These are phyloP conservation scores for Solanum corneliomulleri DNA, from an alignment of 257 asterid species.

Conservation along the genomic window DNA sequence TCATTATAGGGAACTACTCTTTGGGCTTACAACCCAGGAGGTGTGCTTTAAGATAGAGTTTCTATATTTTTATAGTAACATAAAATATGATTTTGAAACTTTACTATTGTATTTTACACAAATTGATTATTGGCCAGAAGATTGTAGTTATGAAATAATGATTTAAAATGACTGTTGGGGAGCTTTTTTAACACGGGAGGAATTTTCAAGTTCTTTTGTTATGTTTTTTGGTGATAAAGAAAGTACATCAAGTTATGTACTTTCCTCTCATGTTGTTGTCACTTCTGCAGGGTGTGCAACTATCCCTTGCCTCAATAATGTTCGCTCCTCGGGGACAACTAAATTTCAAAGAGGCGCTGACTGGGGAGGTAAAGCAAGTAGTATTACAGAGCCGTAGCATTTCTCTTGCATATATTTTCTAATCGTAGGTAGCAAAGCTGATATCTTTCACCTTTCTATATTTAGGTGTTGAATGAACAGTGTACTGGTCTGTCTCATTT, in stretches of 20 bases:
- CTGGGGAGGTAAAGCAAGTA: conserved; percentile 28
- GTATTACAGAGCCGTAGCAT: not conserved
- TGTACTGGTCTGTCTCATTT: conserved; percentile 59
- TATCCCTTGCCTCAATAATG: conserved; percentile 73
- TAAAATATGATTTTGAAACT: not conserved
- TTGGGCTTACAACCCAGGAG: too few relatives aligned
- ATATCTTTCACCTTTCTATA: not conserved
- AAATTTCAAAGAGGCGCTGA: conserved; percentile 52
- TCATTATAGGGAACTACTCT: too few relatives aligned
- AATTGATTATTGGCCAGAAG: too few relatives aligned
- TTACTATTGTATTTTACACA: not conserved
- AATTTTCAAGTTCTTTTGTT: too few relatives aligned
- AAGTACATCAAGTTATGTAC: not conserved
- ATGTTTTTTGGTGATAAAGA: too few relatives aligned
- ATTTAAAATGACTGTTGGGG: too few relatives aligned
- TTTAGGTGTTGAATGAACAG: conserved; percentile 56
- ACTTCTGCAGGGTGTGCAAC: too few relatives aligned
- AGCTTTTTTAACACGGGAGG: too few relatives aligned
- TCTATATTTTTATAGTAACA: not conserved
- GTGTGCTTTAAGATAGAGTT: not conserved
- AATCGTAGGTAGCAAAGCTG: not conserved
- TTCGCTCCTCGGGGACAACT: conserved; percentile 69
- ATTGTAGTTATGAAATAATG: too few relatives aligned
- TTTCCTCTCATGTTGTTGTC: too few relatives aligned
- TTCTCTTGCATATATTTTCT: not conserved